Conservation (phyloP, 148 eudicot genomes). For the Simmondsia chinensis region DNA sequence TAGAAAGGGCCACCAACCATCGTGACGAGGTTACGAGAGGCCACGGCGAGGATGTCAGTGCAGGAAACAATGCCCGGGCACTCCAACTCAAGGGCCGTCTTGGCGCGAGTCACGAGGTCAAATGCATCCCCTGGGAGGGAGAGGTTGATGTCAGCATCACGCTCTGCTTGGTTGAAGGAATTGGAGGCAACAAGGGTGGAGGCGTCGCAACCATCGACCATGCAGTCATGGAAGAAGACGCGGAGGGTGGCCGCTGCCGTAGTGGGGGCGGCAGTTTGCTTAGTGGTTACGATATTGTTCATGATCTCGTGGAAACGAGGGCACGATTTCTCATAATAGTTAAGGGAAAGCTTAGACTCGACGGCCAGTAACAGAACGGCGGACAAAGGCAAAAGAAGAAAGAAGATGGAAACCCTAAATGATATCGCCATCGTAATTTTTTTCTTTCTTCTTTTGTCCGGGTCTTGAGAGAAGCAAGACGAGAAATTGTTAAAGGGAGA, state of each 20-base stretch:
- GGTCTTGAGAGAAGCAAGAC: too few species aligned
- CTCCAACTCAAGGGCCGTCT: slow-evolving; percentile 60
- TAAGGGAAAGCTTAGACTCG: slow-evolving; percentile 25
- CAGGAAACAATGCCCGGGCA: slow-evolving; percentile 84
- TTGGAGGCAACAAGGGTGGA: slow-evolving; percentile 59
- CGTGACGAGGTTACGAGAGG: slow-evolving; percentile 58
- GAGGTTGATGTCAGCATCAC: slow-evolving; percentile 50
- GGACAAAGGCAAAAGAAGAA: too few species aligned
- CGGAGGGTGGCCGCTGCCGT: slow-evolving; percentile 70
- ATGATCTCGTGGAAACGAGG: slow-evolving; percentile 49
- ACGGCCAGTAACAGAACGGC: too few species aligned
- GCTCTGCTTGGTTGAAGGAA: slow-evolving; percentile 64
- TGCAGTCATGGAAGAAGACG: slow-evolving; percentile 67
- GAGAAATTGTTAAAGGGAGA: too few species aligned
- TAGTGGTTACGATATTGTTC: slow-evolving; percentile 27
- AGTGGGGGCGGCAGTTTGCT: slow-evolving; percentile 32
- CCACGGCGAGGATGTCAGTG: slow-evolving; percentile 72
- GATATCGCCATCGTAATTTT: too few species aligned
- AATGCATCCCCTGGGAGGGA: slow-evolving; percentile 82
- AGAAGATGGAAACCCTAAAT: too few species aligned
- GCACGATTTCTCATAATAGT: slow-evolving; percentile 40
- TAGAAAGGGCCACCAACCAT: slow-evolving; percentile 64
- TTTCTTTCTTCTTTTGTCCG: too few species aligned
- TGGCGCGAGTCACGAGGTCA: slow-evolving; percentile 65
- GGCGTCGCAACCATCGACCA: slow-evolving; percentile 86